Conservation (phyloP, 306 rosid species). For the Ceratonia siliqua region DNA sequence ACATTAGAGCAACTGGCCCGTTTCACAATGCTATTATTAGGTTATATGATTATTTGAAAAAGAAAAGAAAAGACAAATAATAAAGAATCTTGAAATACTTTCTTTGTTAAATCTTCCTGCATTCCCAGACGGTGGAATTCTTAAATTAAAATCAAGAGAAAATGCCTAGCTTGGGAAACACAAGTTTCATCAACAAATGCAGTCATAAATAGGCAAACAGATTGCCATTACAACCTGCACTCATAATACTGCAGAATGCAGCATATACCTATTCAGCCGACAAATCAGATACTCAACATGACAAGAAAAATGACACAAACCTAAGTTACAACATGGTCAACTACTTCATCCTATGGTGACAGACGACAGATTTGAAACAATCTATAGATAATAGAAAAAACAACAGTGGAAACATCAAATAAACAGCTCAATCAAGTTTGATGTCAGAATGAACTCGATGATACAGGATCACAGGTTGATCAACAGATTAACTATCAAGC, state of each 20-base stretch:
- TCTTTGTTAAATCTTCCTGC: too few species aligned
- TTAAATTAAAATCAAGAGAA: not conserved
- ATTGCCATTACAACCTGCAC: constrained; percentile 45
- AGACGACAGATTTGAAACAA: constrained; percentile 33
- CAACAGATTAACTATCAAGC: constrained; percentile 50
- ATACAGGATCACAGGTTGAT: not conserved
- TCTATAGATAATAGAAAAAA: constrained; percentile 20
- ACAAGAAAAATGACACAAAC: constrained; percentile 38
- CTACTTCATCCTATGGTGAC: constrained; percentile 42
- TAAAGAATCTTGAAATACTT: too few species aligned
- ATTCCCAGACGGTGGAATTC: too few species aligned
- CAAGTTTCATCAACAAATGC: constrained; percentile 29
- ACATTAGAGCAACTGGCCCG: too few species aligned
- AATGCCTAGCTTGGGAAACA: not conserved
- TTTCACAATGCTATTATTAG: too few species aligned
- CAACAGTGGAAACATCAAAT: constrained; percentile 36
- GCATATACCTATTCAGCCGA: constrained; percentile 50
- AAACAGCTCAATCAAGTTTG: constrained; percentile 37
- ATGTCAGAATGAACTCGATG: constrained; percentile 27
- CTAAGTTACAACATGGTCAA: constrained; percentile 38
- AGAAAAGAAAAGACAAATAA: too few species aligned
- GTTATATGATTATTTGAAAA: too few species aligned
- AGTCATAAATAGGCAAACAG: constrained; percentile 29
- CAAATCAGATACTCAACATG: constrained; percentile 42
- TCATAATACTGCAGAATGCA: constrained; percentile 36